Conservation (phyloP, 768 basidiomycete species). For the Crassisporium funariophilum region DNA sequence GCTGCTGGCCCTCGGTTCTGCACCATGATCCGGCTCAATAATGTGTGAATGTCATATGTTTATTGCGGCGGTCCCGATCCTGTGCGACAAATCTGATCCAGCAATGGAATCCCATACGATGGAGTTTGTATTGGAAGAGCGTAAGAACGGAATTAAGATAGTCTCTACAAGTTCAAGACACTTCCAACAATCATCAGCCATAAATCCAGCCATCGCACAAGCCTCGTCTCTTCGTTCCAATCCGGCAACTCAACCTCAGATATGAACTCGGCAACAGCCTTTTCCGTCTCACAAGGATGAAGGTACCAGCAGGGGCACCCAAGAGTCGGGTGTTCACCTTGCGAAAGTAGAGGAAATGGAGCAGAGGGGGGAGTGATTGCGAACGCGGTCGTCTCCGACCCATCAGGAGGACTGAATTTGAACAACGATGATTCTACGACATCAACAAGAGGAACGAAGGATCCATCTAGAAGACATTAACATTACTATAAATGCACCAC, state of each 20-base stretch:
- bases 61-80: slow-evolving; percentile 8
- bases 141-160: slow-evolving; percentile 8
- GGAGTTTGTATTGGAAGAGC: background rate
- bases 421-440: slow-evolving; percentile 64
- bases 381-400: slow-evolving; percentile 50
- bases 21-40: slow-evolving; percentile 26
- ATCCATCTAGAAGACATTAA: slow-evolving; percentile 53
- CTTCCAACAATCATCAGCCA: slow-evolving; percentile 81
- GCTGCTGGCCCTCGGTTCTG: slow-evolving; percentile 3
- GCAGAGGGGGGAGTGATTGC: slow-evolving; percentile 52
- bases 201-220: slow-evolving; percentile 60
- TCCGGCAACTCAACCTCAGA: slow-evolving; percentile 40
- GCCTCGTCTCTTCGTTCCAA: slow-evolving; percentile 30
- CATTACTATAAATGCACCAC: slow-evolving; percentile 4
- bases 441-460: slow-evolving; percentile 57
- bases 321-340: slow-evolving; percentile 83
- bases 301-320: slow-evolving; percentile 81
- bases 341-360: slow-evolving; percentile 77
- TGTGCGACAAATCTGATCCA: too few species aligned
- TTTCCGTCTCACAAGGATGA: slow-evolving; percentile 81
- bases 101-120: background rate
- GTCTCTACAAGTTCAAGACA: slow-evolving; percentile 58
- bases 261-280: slow-evolving; percentile 70
- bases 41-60: slow-evolving; percentile 24
- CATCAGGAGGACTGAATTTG: slow-evolving; percentile 45